Conservation (phyloP, 345 rosid genomes). For the Brassica incana region DNA sequence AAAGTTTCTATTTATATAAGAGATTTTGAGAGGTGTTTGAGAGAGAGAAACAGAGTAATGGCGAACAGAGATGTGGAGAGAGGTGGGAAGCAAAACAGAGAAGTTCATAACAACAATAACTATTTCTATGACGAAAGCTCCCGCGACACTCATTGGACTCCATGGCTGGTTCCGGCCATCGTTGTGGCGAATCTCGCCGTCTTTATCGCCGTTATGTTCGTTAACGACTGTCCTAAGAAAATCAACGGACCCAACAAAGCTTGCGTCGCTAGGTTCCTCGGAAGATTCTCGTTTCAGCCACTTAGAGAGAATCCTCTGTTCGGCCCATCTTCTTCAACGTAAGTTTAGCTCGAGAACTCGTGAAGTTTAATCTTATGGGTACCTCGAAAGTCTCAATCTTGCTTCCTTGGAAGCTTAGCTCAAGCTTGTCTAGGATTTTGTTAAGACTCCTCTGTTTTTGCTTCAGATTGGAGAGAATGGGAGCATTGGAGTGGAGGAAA, state of each 20-base stretch:
- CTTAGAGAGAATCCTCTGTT: constrained; percentile 85
- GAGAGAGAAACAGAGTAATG: constrained; percentile 42
- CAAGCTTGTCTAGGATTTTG: background rate
- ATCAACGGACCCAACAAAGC: constrained; percentile 39
- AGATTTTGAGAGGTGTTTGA: constrained; percentile 6
- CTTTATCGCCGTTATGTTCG: constrained; percentile 70
- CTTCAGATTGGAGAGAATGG: constrained; percentile 82
- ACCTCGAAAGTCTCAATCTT: background rate
- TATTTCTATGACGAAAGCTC: constrained; percentile 47
- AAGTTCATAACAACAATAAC: constrained; percentile 8
- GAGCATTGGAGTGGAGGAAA: constrained; percentile 70
- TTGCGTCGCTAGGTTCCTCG: constrained; percentile 76
- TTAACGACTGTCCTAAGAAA: constrained; percentile 84
- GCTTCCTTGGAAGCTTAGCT: too few species aligned
- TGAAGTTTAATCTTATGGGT: background rate
- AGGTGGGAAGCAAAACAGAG: constrained; percentile 42
- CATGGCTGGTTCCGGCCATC: constrained; percentile 85
- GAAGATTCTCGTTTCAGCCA: constrained; percentile 86
- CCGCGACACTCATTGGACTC: constrained; percentile 64
- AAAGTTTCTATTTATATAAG: constrained; percentile 21
- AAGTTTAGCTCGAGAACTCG: constrained; percentile 32
- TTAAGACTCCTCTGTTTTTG: background rate
- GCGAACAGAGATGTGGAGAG: constrained; percentile 68
- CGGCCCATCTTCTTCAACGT: constrained; percentile 91
- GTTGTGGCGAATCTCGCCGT: constrained; percentile 72